Evolutionary conservation across 1,284 basidiomycete species (phyloP), one percentile per base, ranked within the genome.

Genomic region (Moniliophthora roreri): DNA sequence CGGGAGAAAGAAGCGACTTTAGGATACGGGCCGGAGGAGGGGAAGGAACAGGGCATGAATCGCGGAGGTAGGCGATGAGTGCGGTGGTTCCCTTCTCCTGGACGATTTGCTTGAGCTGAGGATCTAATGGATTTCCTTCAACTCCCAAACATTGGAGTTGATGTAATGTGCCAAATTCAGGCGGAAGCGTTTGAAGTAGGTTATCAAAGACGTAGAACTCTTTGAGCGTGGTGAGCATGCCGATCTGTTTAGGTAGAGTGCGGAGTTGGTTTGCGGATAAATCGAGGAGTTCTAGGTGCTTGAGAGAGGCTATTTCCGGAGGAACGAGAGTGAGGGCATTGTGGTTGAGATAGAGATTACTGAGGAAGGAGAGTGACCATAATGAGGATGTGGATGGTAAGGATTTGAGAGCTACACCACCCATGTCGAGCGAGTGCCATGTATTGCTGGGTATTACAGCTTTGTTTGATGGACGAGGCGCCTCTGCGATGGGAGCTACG

Each of bases 121-220:
- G 76, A 56, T 95, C 90, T 51, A 99, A 70, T 4, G 96, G 96
- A 65, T 99, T 99, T 35, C 96, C 96, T 67, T 99, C 96, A 37
- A 99, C 82, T 20, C 96, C 96, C 23, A 99, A 75, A 38, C 92
- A 93, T 68, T 93, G 93, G 53, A 99, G 81, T 69, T 97, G 93
- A 68, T 97, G 92, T 35, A 99, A 72, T 35, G 84, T 93, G 37
- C 96, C 96, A 34, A 98, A 79, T 69, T 99, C 93, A 0, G 81
- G 78, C 1, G 96, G 96, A 10, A 99, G 80, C 0, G 85, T 88
- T 39, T 83, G 77, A 38, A 99, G 73, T 62, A 90, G 85, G 71
- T 99, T 99, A 78, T 99, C 96, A 67, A 98, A 99, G 21, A 98
- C 75, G 64, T 95, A 92, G 36, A 99, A 78, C 69, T 98, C 95